Evolutionary conservation across 2,329 filamentous ascomycete genomes (phyloP).

Genomic region (Zasmidium angulare): DNA sequence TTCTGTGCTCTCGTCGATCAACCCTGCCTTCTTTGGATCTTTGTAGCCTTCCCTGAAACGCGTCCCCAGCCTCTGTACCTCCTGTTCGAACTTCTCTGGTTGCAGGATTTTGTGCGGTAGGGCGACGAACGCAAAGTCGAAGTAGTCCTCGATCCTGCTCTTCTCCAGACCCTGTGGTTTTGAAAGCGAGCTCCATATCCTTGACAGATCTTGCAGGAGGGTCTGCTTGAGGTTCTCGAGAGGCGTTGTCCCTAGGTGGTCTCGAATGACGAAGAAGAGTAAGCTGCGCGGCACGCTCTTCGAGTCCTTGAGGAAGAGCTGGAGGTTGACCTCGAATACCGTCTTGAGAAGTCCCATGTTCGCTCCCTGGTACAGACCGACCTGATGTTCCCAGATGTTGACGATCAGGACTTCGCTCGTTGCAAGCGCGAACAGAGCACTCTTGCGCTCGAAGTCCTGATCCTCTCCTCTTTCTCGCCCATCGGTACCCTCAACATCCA

Average conservation of each 20-base stretch:
- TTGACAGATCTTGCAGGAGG: constrained; percentile 81
- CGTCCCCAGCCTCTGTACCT: constrained; percentile 75
- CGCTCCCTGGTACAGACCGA: constrained; percentile 94
- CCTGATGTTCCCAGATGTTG: constrained; percentile 99
- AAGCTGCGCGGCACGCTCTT: constrained; percentile 88
- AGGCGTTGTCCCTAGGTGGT: constrained; percentile 90
- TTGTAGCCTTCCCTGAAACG: constrained; percentile 82
- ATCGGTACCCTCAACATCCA: constrained; percentile 98
- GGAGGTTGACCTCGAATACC: constrained; percentile 97
- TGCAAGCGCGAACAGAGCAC: constrained; percentile 91
- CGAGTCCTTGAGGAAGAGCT: constrained; percentile 93
- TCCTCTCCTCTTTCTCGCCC: constrained; percentile 95
- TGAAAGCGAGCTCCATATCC: constrained; percentile 89
- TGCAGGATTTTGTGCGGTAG: constrained; percentile 96
- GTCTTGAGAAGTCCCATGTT: constrained; percentile 99
- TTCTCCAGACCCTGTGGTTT: constrained; percentile 87
- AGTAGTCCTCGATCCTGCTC: constrained; percentile 92
- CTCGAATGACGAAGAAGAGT: constrained; percentile 97
- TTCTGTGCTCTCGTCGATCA: constrained; percentile 69
- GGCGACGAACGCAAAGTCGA: constrained; percentile 95
- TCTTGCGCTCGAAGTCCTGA: constrained; percentile 98
- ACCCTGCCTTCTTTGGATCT: constrained; percentile 61
- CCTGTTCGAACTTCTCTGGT: constrained; percentile 81
- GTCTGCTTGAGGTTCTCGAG: constrained; percentile 88
- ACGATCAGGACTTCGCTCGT: constrained; percentile 97